phyloP scores from a whole-genome alignment of 371 early-diverging fungal genomes.

The Umbelopsis sp. region DNA sequence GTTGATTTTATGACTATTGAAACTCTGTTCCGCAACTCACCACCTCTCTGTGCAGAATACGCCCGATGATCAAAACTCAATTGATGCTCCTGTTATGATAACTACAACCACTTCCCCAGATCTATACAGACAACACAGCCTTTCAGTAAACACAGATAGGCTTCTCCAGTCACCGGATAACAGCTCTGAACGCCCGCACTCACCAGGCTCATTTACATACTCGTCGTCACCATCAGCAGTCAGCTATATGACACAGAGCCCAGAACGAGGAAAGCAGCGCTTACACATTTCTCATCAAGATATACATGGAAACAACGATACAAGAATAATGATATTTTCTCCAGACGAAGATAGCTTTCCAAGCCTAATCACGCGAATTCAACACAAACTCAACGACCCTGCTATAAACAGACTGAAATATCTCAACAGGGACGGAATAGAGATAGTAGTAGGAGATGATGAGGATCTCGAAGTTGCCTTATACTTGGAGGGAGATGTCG shows the following conservation, averaged over 20 bases:
- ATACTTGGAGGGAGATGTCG: background rate
- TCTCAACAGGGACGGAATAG: background rate
- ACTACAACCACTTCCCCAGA: background rate
- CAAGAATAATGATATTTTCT: background rate
- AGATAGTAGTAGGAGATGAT: constrained; percentile 9
- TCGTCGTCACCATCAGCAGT: background rate
- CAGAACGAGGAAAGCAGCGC: background rate
- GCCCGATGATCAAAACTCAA: background rate
- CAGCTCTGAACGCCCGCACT: background rate
- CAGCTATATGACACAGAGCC: background rate
- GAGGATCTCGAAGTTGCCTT: background rate
- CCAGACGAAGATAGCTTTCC: constrained; percentile 1
- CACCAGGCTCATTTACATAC: background rate
- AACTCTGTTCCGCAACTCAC: background rate
- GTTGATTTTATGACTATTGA: background rate
- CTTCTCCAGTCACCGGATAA: background rate
- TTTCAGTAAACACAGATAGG: background rate
- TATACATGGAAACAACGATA: background rate
- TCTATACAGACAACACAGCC: background rate
- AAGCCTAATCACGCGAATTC: background rate
- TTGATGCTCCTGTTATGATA: background rate
- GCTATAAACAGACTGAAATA: background rate
- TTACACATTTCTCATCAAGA: background rate
- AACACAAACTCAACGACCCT: background rate
- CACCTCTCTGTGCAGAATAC: background rate